Conservation (phyloP, 2,329 filamentous ascomycete genomes). For the Alternaria gansuensis region DNA sequence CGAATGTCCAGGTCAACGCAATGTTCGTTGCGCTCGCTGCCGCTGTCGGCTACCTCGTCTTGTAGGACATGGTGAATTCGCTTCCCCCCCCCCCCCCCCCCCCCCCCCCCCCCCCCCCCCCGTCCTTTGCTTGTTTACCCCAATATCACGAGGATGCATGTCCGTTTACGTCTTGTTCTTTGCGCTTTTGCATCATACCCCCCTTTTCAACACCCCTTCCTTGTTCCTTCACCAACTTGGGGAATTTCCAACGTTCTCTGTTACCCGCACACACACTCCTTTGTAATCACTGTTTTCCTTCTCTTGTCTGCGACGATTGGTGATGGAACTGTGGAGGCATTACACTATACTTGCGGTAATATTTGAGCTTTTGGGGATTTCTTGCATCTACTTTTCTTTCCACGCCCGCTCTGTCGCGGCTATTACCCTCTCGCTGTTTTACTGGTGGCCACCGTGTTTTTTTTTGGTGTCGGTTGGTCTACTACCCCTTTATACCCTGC, state of each 20-base stretch:
- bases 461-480: slow-evolving; percentile 13
- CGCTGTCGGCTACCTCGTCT: slow-evolving; percentile 47
- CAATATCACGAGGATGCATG: slow-evolving; percentile 34
- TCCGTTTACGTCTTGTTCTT: slow-evolving; percentile 18
- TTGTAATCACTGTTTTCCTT: slow-evolving; percentile 40
- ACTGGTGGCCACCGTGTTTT: slow-evolving; percentile 16
- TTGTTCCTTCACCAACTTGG: slow-evolving; percentile 22
- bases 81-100: no score
- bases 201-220: slow-evolving; percentile 15
- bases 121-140: neutral
- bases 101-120: no score
- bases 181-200: slow-evolving; percentile 15
- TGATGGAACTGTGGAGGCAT: slow-evolving; percentile 22
- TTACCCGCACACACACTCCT: slow-evolving; percentile 31
- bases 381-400: slow-evolving; percentile 9
- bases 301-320: slow-evolving; percentile 45
- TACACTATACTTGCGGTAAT: slow-evolving; percentile 15
- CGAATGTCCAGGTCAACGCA: slow-evolving; percentile 44
- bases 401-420: neutral
- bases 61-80: slow-evolving; percentile 37
- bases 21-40: slow-evolving; percentile 44
- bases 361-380: slow-evolving; percentile 2
- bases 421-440: neutral
- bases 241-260: slow-evolving; percentile 19
- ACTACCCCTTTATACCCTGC: neutral